phyloP scores from a whole-genome alignment of 352 stramenopile species.

The Globisporangium uncinulatum region DNA sequence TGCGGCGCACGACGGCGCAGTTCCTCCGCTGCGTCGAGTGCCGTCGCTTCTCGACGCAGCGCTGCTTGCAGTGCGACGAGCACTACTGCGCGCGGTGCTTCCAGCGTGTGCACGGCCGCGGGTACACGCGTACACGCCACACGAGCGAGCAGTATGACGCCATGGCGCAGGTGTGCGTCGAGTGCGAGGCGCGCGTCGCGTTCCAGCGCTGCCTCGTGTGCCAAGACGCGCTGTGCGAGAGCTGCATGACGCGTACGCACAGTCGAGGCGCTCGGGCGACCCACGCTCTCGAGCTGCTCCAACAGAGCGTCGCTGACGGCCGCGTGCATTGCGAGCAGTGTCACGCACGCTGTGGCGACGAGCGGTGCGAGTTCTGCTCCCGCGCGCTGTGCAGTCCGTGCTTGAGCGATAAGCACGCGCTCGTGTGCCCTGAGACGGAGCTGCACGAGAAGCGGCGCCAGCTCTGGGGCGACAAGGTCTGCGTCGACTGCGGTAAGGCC shows the following conservation, averaged over 20 bases:
- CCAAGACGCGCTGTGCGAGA: conserved; percentile 58
- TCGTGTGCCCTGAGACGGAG: conserved; percentile 58
- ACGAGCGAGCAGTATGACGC: conserved; percentile 51
- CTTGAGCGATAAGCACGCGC: conserved; percentile 34
- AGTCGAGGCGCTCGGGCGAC: conserved; percentile 26
- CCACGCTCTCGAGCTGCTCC: conserved; percentile 43
- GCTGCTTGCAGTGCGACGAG: conserved; percentile 71
- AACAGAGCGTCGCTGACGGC: conserved; percentile 22
- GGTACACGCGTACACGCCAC: conserved; percentile 50
- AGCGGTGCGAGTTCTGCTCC: conserved; percentile 48
- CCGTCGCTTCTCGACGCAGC: conserved; percentile 42
- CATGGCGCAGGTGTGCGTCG: conserved; percentile 53
- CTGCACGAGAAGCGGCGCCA: conserved; percentile 39
- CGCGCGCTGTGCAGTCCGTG: conserved; percentile 54
- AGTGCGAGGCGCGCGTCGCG: conserved; percentile 69
- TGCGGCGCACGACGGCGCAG: conserved; percentile 28
- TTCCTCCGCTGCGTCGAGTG: conserved; percentile 76
- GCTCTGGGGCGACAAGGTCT: conserved; percentile 55
- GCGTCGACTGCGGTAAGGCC: conserved; percentile 68
- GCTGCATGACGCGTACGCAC: conserved; percentile 60
- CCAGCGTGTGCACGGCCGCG: conserved; percentile 51
- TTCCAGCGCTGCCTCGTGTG: conserved; percentile 60
- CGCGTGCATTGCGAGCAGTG: conserved; percentile 68
- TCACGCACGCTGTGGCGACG: conserved; percentile 39
- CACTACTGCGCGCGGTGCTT: conserved; percentile 82